Conservation (phyloP, 2,329 filamentous ascomycete species). For the Septoria petroselini region DNA sequence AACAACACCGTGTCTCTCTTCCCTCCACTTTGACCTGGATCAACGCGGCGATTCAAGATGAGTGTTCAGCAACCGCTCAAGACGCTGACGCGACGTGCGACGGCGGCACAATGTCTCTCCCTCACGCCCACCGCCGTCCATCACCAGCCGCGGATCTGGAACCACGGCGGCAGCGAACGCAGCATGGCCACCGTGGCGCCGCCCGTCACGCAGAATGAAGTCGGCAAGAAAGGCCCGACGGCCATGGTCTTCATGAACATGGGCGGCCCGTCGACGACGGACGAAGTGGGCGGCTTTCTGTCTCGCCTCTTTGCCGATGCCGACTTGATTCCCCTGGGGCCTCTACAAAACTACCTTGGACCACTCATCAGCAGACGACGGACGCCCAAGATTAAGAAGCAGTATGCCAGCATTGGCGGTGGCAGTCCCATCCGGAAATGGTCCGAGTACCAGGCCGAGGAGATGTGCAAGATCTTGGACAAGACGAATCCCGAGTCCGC, state of each 20-base stretch:
- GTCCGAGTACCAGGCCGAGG: slow-evolving; percentile 88
- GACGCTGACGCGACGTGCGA: slow-evolving; percentile 33
- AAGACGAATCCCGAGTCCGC: slow-evolving; percentile 86
- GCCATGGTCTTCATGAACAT: slow-evolving; percentile 99
- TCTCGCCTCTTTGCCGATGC: slow-evolving; percentile 90
- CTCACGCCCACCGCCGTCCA: slow-evolving; percentile 17
- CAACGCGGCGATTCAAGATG: too few relatives aligned
- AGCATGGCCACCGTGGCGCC: slow-evolving; percentile 61
- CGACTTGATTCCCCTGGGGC: slow-evolving; percentile 92
- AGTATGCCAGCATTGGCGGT: slow-evolving; percentile 91
- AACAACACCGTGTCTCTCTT: slow-evolving; percentile 1
- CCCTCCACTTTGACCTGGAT: too few relatives aligned
- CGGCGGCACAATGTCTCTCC: slow-evolving; percentile 31
- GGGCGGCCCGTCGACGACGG: slow-evolving; percentile 86
- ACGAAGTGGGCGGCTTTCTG: slow-evolving; percentile 85
- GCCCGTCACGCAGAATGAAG: slow-evolving; percentile 75
- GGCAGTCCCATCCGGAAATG: slow-evolving; percentile 98
- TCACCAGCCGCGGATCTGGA: slow-evolving; percentile 31
- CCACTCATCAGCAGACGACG: slow-evolving; percentile 80
- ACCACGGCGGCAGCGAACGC: slow-evolving; percentile 27
- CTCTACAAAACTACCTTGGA: slow-evolving; percentile 84
- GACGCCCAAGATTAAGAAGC: slow-evolving; percentile 94
- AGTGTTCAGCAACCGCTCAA: slow-evolving; percentile 31
- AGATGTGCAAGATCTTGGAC: slow-evolving; percentile 98
- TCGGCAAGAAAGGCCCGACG: slow-evolving; percentile 73